Conservation (phyloP, 352 stramenopile species). For the Phytophthora syringae region DNA sequence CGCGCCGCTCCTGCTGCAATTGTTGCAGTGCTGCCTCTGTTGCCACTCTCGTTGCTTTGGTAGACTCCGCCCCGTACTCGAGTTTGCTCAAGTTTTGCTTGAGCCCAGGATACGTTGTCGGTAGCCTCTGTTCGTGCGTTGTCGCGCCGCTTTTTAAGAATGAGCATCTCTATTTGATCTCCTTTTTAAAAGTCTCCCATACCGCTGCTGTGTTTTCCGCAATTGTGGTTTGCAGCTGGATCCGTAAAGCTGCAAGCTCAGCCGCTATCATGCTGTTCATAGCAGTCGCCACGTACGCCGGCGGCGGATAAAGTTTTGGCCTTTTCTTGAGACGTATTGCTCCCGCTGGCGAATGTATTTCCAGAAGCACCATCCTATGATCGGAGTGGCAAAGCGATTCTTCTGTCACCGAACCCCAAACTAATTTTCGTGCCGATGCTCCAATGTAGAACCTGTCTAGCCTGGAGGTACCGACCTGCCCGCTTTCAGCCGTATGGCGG, state of each 20-base stretch:
- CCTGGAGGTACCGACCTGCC: background rate
- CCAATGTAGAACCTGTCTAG: slow-evolving; percentile 4
- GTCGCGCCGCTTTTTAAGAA: background rate
- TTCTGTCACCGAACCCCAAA: background rate
- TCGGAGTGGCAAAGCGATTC: slow-evolving; percentile 1
- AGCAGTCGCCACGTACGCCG: background rate
- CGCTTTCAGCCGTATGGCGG: background rate
- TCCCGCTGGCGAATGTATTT: slow-evolving; percentile 1
- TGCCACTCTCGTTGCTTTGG: background rate
- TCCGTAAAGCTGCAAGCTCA: background rate
- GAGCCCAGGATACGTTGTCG: background rate
- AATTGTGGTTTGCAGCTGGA: background rate
- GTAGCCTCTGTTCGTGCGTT: background rate
- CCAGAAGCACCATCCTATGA: background rate
- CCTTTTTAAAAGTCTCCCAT: background rate
- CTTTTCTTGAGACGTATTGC: background rate
- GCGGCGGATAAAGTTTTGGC: slow-evolving; percentile 1
- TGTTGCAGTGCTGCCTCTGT: background rate
- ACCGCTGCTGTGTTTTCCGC: background rate
- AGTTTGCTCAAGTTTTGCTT: background rate
- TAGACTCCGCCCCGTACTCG: background rate
- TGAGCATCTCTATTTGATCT: background rate
- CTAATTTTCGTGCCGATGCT: background rate
- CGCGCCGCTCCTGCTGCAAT: background rate
- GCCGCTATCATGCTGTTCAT: background rate